These are phyloP conservation scores for Sedum album DNA, from an alignment of 164 flowering plant species.

Conservation along the genomic window DNA sequence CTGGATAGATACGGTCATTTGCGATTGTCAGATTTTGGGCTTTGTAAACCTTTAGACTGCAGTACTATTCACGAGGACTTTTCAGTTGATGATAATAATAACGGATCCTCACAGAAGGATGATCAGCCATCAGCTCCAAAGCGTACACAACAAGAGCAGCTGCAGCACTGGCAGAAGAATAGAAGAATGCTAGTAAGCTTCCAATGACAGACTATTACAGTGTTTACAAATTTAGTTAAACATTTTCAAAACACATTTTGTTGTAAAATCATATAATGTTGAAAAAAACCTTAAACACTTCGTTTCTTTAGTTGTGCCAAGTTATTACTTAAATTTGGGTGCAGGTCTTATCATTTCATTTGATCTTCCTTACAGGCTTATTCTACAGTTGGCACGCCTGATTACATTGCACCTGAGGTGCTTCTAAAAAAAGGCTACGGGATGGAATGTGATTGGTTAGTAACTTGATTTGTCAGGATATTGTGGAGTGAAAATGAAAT, in stretches of 20 bases:
- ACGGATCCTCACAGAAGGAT: slow-evolving; percentile 37
- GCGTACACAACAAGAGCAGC: slow-evolving; percentile 56
- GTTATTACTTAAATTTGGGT: no score
- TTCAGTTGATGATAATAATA: slow-evolving; percentile 30
- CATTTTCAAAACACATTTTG: background rate
- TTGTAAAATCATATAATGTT: background rate
- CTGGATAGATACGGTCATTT: slow-evolving; percentile 53
- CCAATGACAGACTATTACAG: no score
- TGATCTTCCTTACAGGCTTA: slow-evolving; percentile 29
- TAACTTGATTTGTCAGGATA: background rate
- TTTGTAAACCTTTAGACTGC: slow-evolving; percentile 59
- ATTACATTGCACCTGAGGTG: no score
- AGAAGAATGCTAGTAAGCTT: no score
- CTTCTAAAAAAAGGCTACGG: no score
- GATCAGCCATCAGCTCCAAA: slow-evolving; percentile 36
- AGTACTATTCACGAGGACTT: no score
- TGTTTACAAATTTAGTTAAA: background rate
- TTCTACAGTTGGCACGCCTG: slow-evolving; percentile 67
- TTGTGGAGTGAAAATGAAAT: background rate
- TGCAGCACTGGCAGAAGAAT: slow-evolving; percentile 70
- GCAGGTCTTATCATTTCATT: background rate
- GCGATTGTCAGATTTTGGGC: slow-evolving; percentile 58
- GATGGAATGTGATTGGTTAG: slow-evolving; percentile 63
- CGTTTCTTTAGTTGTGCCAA: no score
- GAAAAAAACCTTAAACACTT: background rate